A percentile compares a stretch with the other conserved stretches of the same genome.
Evolutionary conservation across 2,329 filamentous ascomycete genomes (phyloP).

Genomic region (Neoscytalidium dimidiatum): DNA sequence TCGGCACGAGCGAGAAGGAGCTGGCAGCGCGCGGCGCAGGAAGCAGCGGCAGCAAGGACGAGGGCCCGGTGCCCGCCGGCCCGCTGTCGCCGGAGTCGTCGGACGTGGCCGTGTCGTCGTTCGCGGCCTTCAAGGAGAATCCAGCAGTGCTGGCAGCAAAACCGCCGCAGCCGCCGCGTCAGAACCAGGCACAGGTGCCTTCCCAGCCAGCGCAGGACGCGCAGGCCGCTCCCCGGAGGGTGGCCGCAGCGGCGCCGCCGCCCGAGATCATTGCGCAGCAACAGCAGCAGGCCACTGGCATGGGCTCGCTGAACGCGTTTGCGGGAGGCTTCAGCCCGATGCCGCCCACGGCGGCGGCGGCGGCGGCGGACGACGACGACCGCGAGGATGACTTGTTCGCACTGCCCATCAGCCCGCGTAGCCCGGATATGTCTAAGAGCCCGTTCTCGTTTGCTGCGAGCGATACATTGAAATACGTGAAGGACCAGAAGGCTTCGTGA

Average conservation of each 20-base stretch:
- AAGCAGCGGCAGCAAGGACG: not conserved
- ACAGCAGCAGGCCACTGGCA: conserved; percentile 32
- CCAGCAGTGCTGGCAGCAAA: conserved; percentile 44
- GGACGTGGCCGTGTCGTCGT: conserved; percentile 63
- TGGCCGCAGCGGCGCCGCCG: conserved; percentile 37
- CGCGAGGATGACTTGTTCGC: conserved; percentile 84
- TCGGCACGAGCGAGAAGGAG: conserved; percentile 72
- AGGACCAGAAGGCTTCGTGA: conserved; percentile 33
- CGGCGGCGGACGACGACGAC: conserved; percentile 48
- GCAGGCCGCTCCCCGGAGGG: conserved; percentile 31
- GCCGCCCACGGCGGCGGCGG: conserved; percentile 27
- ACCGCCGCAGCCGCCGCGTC: conserved; percentile 25
- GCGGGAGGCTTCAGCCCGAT: conserved; percentile 27
- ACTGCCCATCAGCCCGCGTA: conserved; percentile 80
- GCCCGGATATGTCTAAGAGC: conserved; percentile 81
- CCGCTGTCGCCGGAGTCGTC: conserved; percentile 64
- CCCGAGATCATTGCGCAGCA: conserved; percentile 42
- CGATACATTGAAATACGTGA: conserved; percentile 36
- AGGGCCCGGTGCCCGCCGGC: conserved; percentile 39
- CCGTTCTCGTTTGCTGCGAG: conserved; percentile 66
- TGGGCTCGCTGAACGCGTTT: conserved; percentile 50
- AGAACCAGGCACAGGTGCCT: not conserved
- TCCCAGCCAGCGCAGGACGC: conserved; percentile 24
- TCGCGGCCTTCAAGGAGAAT: conserved; percentile 59
- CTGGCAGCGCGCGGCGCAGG: conserved; percentile 49